Evolutionary conservation across 2,329 filamentous ascomycete genomes (phyloP).

Genomic region (Talaromyces sp.): DNA sequence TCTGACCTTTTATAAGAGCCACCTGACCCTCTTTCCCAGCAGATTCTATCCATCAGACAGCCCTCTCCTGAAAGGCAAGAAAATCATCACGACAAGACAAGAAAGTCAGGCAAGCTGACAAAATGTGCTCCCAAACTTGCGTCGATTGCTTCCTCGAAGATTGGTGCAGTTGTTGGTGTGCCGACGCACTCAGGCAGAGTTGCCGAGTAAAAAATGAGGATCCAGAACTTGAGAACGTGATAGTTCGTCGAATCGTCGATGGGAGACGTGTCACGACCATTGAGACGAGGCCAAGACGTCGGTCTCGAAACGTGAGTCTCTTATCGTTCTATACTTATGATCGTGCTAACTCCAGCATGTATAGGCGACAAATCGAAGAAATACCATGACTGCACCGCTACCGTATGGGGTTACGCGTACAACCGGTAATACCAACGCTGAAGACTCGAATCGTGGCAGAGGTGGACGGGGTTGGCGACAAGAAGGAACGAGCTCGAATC

Average conservation of each 20-base stretch:
- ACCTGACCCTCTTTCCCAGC: not conserved
- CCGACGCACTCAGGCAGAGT: no score
- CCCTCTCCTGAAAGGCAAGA: not conserved
- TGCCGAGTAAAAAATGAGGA: not conserved
- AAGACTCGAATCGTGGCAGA: not conserved
- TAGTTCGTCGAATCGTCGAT: not conserved
- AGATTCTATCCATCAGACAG: not conserved
- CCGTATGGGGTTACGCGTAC: not conserved
- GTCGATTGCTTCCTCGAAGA: not conserved
- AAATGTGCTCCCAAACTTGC: not conserved
- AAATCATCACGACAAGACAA: not conserved
- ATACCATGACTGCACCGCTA: not conserved
- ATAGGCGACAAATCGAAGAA: not conserved
- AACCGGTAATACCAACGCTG: not conserved
- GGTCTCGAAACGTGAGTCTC: not conserved
- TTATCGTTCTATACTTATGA: not conserved
- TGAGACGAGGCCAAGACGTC: slow-evolving; percentile 9
- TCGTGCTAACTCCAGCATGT: not conserved
- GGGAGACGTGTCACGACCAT: slow-evolving; percentile 16
- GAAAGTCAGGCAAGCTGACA: not conserved
- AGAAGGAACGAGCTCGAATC: not conserved
- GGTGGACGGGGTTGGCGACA: not conserved
- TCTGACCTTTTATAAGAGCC: not conserved
- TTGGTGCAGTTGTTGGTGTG: not conserved
- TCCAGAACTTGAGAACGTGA: not conserved